These are phyloP conservation scores for Neophaeococcomyces aloes DNA, from an alignment of 2,329 filamentous ascomycete genomes.

Conservation along the genomic window DNA sequence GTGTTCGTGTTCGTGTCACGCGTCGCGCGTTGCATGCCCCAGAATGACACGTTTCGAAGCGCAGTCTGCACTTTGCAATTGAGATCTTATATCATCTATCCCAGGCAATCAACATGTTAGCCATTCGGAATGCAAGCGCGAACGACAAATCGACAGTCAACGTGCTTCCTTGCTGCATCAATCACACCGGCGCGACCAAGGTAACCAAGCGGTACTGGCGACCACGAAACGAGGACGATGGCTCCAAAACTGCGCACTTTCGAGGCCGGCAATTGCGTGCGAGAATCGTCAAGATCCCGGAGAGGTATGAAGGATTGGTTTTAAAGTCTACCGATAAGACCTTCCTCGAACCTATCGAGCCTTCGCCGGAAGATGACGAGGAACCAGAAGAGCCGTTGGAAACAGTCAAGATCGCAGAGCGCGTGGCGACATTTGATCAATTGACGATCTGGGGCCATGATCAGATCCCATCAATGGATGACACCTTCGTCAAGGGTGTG, in stretches of 20 bases:
- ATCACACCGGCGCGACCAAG: constrained; percentile 64
- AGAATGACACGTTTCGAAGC: constrained; percentile 13
- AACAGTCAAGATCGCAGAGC: constrained; percentile 48
- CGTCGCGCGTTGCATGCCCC: no score
- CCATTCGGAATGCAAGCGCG: constrained; percentile 27
- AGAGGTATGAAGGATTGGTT: constrained; percentile 59
- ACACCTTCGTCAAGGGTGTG: constrained; percentile 63
- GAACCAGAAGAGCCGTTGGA: constrained; percentile 38
- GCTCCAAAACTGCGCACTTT: constrained; percentile 53
- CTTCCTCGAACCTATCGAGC: constrained; percentile 10
- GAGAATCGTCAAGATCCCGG: constrained; percentile 54
- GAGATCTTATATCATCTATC: constrained; percentile 2
- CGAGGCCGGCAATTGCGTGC: constrained; percentile 71
- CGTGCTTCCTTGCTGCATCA: constrained; percentile 68
- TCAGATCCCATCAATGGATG: constrained; percentile 49
- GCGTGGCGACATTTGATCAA: constrained; percentile 59
- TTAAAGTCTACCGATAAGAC: constrained; percentile 34
- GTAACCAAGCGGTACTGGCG: constrained; percentile 59
- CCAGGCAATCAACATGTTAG: constrained; percentile 30
- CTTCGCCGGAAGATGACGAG: constrained; percentile 24
- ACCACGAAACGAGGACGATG: constrained; percentile 42
- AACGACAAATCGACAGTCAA: constrained; percentile 34
- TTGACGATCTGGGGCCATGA: constrained; percentile 82
- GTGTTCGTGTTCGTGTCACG: no score
- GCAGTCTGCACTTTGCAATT: neutral